Base-by-base conservation (phyloP, 106 monocot genomes). In the Dactylorhiza incarnata region DNA sequence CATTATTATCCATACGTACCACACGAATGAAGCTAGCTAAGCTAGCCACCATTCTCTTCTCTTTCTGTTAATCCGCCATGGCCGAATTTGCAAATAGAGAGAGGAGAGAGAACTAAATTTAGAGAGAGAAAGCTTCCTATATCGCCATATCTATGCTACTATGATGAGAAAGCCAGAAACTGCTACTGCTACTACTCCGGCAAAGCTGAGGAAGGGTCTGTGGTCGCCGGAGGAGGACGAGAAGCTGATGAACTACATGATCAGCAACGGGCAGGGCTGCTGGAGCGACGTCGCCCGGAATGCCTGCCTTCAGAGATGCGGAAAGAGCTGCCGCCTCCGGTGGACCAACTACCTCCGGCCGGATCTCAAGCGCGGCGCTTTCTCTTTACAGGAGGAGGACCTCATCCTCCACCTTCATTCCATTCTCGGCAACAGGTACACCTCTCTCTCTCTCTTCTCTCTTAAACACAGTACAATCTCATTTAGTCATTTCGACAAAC, bases 161-260 rank as follows among this genome's bases (percentile, higher is more conserved):
- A 51, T 49, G 26, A 91, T 91, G 90, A 91, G 90, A 81, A 91
- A 85, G 80, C 85, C 85, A 12, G 83, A 85, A 1, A 65, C n/a
- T n/a, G n/a, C n/a, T n/a, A n/a, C n/a, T n/a, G n/a, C 7, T 59
- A 1, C 58, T 59, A 24, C 70, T 12, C 49, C 74, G 11, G 66
- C 49, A 9, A 80, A 85, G 79, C 87, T 91, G 1, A 76, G 90
- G 78, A 91, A 91, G 76, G 90, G 90, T 16, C 26, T 91, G 71
- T 91, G 90, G 90, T 87, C 90, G 19, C 87, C 90, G 13, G 90
- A 91, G 81, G 91, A 88, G 76, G 88, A 88, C 49, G 87, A 86
- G 48, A 91, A 84, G 88, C 86, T 91, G 15, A 78, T 84, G 80
- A 71, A 62, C 20, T 88, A 91, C 77, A 91, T 91, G 91, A 55